phyloP scores from a whole-genome alignment of 441 rosid species.

The Erodium trifolium region DNA sequence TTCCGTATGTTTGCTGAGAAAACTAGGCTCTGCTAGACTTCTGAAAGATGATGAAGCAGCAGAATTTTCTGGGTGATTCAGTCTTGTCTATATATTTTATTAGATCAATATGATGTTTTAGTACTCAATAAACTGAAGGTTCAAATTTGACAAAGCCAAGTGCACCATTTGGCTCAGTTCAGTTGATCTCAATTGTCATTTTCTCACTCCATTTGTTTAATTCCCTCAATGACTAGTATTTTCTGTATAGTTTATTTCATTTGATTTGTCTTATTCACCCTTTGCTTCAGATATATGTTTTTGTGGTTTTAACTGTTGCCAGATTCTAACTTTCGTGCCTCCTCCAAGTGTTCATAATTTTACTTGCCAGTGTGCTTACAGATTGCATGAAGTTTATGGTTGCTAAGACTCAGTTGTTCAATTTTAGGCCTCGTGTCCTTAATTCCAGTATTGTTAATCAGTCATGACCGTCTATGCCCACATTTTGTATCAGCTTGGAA shows the following conservation, averaged over 20 bases:
- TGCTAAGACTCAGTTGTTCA: background rate
- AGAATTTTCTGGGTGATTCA: background rate
- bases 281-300: too few relatives aligned
- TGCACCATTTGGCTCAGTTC: slow-evolving; percentile 5
- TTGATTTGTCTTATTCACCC: too few relatives aligned
- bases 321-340: too few relatives aligned
- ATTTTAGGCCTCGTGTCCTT: background rate
- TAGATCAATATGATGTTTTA: too few relatives aligned
- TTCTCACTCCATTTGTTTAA: too few relatives aligned
- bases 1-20: background rate
- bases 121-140: too few relatives aligned
- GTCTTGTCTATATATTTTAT: too few relatives aligned
- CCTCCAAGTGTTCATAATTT: background rate
- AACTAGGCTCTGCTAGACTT: too few relatives aligned
- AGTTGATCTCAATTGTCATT: background rate
- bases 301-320: too few relatives aligned
- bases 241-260: too few relatives aligned
- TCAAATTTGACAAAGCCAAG: background rate
- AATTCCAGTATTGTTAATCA: background rate
- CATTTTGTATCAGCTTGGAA: slow-evolving; percentile 44
- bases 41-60: too few relatives aligned
- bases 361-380: background rate
- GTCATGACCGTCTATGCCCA: background rate
- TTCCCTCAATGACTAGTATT: too few relatives aligned
- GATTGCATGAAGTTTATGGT: background rate